Percentiles rank a stretch among this genome's conserved stretches.
Evolutionary conservation across 192 early-diverging fungal species (phyloP).

Genomic region (Allomyces arbusculus): DNA sequence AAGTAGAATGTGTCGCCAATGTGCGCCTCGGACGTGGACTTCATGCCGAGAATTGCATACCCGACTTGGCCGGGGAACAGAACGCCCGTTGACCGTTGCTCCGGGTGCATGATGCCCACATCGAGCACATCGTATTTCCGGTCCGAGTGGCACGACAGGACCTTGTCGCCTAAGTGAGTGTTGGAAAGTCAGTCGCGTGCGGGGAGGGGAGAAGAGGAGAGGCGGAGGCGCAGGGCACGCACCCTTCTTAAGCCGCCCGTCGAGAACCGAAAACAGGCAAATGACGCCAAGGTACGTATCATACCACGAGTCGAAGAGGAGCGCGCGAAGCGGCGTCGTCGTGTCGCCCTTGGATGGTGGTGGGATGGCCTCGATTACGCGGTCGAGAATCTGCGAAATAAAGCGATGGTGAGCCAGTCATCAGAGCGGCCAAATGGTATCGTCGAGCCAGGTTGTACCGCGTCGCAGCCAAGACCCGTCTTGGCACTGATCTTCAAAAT

Average conservation of each 20-base stretch:
- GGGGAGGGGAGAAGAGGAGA: background rate
- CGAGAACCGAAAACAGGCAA: slow-evolving; percentile 70
- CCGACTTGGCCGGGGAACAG: slow-evolving; percentile 68
- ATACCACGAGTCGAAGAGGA: slow-evolving; percentile 97
- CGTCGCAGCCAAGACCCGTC: slow-evolving; percentile 47
- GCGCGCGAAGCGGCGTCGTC: slow-evolving; percentile 49
- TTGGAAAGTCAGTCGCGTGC: background rate
- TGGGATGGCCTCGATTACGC: slow-evolving; percentile 58
- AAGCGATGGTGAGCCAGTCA: too few relatives aligned
- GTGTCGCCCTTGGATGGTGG: slow-evolving; percentile 38
- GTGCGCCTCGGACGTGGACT: slow-evolving; percentile 71
- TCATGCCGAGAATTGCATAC: slow-evolving; percentile 81
- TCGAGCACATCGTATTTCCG: slow-evolving; percentile 70
- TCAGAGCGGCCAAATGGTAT: too few relatives aligned
- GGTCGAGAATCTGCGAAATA: slow-evolving; percentile 18
- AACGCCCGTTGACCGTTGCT: slow-evolving; percentile 43
- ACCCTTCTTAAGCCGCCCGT: slow-evolving; percentile 61
- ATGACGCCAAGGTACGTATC: slow-evolving; percentile 96
- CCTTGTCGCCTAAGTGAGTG: slow-evolving; percentile 40
- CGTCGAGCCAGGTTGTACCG: slow-evolving; percentile 11
- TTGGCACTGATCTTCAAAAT: slow-evolving; percentile 71
- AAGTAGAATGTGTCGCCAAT: slow-evolving; percentile 90
- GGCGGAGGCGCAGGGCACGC: background rate
- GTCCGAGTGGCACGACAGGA: slow-evolving; percentile 57
- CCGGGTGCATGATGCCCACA: slow-evolving; percentile 88